phyloP scores from a whole-genome alignment of 2,329 filamentous ascomycete species.

The Aureobasidium leucospermi region DNA sequence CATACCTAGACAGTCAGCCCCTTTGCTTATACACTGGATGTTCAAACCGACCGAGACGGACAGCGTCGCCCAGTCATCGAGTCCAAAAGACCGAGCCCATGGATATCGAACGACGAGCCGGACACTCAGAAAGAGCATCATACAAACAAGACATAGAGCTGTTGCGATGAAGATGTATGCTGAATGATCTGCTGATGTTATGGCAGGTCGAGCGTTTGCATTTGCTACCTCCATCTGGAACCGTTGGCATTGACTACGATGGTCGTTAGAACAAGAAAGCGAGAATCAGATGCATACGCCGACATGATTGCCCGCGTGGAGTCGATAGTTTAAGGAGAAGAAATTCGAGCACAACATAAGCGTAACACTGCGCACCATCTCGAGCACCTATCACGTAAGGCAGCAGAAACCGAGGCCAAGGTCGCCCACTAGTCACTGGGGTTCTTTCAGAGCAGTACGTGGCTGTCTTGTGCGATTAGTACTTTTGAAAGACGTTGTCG shows the following conservation, averaged over 20 bases:
- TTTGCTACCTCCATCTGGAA: neutral
- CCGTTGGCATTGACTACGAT: neutral
- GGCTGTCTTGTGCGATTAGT: slow-evolving; percentile 7
- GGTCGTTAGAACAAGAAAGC: neutral
- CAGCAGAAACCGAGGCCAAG: neutral
- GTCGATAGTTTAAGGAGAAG: neutral
- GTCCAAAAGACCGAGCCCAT: neutral
- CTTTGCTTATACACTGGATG: neutral
- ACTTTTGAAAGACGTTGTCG: neutral
- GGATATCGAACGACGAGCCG: neutral
- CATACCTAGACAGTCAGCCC: neutral
- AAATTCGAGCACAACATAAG: neutral
- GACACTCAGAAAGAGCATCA: neutral
- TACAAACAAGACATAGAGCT: neutral
- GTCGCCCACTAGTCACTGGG: neutral
- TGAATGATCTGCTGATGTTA: slow-evolving; percentile 1
- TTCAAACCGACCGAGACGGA: neutral
- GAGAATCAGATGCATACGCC: neutral
- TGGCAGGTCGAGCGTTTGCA: neutral
- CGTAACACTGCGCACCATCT: neutral
- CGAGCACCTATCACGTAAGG: neutral
- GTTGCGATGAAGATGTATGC: neutral
- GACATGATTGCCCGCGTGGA: neutral
- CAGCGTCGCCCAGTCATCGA: slow-evolving; percentile 1
- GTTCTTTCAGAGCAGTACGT: neutral